These are phyloP conservation scores for Diplodia intermedia DNA, from an alignment of 2,329 filamentous ascomycete species.

Conservation along the genomic window DNA sequence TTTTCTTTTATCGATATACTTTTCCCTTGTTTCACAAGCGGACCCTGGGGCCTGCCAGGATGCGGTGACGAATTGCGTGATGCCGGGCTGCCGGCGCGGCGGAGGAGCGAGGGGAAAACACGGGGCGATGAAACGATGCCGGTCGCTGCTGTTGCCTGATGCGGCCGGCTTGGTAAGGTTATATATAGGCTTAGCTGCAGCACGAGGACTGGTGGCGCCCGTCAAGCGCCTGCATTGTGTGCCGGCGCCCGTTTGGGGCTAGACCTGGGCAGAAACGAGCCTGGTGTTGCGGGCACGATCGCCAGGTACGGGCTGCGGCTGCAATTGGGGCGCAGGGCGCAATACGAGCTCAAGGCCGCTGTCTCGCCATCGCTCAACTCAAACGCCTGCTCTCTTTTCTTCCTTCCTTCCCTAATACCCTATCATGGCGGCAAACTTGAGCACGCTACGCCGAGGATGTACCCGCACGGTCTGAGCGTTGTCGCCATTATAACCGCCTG, in stretches of 20 bases:
- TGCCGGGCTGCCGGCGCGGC: constrained; percentile 2
- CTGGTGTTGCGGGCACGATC: constrained; percentile 7
- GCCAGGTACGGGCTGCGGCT: constrained; percentile 16
- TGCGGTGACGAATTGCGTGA: background rate
- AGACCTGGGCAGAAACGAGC: background rate
- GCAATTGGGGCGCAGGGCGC: constrained; percentile 20
- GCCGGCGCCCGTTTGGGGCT: background rate
- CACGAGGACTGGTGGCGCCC: constrained; percentile 2
- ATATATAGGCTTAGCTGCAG: constrained; percentile 23
- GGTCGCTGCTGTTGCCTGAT: constrained; percentile 19
- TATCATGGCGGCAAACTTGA: background rate
- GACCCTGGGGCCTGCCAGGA: background rate
- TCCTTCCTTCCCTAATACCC: background rate
- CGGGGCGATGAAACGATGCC: constrained; percentile 14
- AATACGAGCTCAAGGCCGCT: constrained; percentile 19
- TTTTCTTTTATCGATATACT: constrained; percentile 17
- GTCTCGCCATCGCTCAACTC: constrained; percentile 9
- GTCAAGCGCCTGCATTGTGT: background rate
- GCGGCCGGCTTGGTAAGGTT: background rate
- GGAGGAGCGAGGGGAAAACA: background rate
- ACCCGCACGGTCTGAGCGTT: background rate
- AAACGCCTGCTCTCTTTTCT: background rate
- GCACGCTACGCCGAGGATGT: constrained; percentile 1
- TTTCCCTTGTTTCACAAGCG: background rate
- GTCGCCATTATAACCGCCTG: constrained; percentile 8